Base-by-base conservation (phyloP, 2,329 filamentous ascomycete genomes). In the Aspergillus cejpii region DNA sequence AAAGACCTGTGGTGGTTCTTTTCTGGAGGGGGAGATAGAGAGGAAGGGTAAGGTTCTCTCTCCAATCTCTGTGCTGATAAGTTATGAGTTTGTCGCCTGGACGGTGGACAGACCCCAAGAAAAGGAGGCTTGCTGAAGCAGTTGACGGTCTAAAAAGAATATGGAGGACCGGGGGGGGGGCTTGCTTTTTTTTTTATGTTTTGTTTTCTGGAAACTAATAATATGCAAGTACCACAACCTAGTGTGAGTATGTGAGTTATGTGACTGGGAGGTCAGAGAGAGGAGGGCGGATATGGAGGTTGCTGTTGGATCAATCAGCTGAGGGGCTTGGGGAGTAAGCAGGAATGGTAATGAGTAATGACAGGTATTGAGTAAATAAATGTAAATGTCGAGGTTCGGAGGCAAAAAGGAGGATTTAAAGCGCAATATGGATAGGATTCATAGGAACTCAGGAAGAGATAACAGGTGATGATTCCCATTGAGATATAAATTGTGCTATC, bases 301-400 rank as follows among this genome's bases (percentile, higher is more conserved):
- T 51, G n/a, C n/a, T 51, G 51, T 48, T 52, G 50, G 46, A 53
- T 53, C 52, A 55, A 56, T 57, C 54, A 57, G 54, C 54, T 57
- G 54, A 56, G 47, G 45, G 53, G 48, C 39, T 51, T 43, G 44
- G 45, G 31, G 41, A 31, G 41, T 41, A 33, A 47, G 46, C 44
- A 42, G 49, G 26, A 50, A 52, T 51, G 45, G 40, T 44, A 43
- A 39, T 44, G n/a, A n/a, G n/a, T n/a, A n/a, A n/a, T n/a, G n/a
- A n/a, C n/a, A n/a, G n/a, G n/a, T n/a, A n/a, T n/a, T n/a, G n/a
- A 24, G 23, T 24, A 8, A 24, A 24, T 5, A 24, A 17, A 10
- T 10, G 2, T 19, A 3, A 34, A 15, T n/a, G n/a, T n/a, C n/a
- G 31, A 34, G 31, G 31, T 10, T 19, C 17, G 5, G 31, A 20